phyloP scores from a whole-genome alignment of 2,329 filamentous ascomycete genomes.

The Zopfia rhizophila region DNA sequence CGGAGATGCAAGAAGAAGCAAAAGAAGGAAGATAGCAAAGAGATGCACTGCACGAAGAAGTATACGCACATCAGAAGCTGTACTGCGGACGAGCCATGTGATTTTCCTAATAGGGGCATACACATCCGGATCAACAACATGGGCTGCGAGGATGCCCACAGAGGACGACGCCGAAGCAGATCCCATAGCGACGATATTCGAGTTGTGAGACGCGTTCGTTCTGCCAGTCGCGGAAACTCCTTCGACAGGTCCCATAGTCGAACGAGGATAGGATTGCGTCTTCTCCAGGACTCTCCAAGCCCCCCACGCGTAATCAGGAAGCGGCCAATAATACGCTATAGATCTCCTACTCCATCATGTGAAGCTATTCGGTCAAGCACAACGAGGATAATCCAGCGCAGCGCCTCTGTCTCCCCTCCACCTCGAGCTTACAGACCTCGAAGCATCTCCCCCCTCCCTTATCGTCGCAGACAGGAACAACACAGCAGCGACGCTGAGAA shows the following conservation, averaged over 20 bases:
- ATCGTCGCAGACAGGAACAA: slow-evolving; percentile 9
- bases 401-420: slow-evolving; percentile 26
- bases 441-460: slow-evolving; percentile 24
- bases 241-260: slow-evolving; percentile 31
- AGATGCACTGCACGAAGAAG: slow-evolving; percentile 24
- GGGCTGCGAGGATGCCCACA: slow-evolving; percentile 26
- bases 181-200: slow-evolving; percentile 31
- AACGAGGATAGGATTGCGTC: slow-evolving; percentile 35
- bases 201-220: slow-evolving; percentile 24
- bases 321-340: too few species aligned
- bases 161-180: slow-evolving; percentile 32
- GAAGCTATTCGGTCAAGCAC: slow-evolving; percentile 23
- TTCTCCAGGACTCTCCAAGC: slow-evolving; percentile 37
- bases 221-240: slow-evolving; percentile 28
- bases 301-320: slow-evolving; percentile 23
- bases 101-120: slow-evolving; percentile 34
- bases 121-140: slow-evolving; percentile 24
- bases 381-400: slow-evolving; percentile 27
- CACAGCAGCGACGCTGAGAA: slow-evolving; percentile 30
- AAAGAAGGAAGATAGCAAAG: slow-evolving; percentile 21
- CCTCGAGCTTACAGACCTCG: slow-evolving; percentile 15
- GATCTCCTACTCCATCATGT: slow-evolving; percentile 33
- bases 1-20: slow-evolving; percentile 43
- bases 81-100: slow-evolving; percentile 35
- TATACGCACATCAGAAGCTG: slow-evolving; percentile 32